Conservation (phyloP, 164 flowering plant genomes). For the Aristolochia californica region DNA sequence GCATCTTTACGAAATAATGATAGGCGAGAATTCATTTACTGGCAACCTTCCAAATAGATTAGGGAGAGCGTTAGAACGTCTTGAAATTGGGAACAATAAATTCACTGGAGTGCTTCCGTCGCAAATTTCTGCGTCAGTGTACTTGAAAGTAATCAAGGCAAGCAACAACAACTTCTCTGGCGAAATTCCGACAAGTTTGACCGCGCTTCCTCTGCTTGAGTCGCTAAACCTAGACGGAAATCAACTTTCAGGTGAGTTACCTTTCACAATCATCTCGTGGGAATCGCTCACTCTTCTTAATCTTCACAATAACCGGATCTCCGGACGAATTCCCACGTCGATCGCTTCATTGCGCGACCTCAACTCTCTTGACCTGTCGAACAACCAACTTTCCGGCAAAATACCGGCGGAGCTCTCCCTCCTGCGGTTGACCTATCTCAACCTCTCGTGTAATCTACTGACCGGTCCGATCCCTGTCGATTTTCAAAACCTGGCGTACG, state of each 20-base stretch:
- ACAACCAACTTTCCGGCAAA: constrained; percentile 53
- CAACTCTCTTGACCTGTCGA: constrained; percentile 42
- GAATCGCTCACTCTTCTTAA: constrained; percentile 25
- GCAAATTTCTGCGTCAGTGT: constrained; percentile 19
- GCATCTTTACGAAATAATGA: constrained; percentile 20
- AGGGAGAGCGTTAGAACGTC: constrained; percentile 29
- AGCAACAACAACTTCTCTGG: constrained; percentile 51
- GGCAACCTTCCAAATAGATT: constrained; percentile 37
- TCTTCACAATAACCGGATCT: constrained; percentile 42
- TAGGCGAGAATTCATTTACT: constrained; percentile 37
- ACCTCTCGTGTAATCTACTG: constrained; percentile 61
- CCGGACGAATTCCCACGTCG: constrained; percentile 45
- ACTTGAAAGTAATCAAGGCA: constrained; percentile 35
- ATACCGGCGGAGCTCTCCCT: constrained; percentile 45
- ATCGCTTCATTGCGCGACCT: constrained; percentile 39
- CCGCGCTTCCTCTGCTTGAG: constrained; percentile 25
- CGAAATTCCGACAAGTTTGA: constrained; percentile 31
- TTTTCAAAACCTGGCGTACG: constrained; percentile 41
- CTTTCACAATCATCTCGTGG: constrained; percentile 47
- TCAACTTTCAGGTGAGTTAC: constrained; percentile 51
- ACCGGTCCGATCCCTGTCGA: constrained; percentile 47
- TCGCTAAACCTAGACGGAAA: constrained; percentile 47
- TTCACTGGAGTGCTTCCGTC: constrained; percentile 47
- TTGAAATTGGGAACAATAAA: constrained; percentile 45
- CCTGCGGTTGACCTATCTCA: constrained; percentile 30